Evolutionary conservation across 2,329 filamentous ascomycete species (phyloP).

Genomic region (Teratosphaeria nubilosa): DNA sequence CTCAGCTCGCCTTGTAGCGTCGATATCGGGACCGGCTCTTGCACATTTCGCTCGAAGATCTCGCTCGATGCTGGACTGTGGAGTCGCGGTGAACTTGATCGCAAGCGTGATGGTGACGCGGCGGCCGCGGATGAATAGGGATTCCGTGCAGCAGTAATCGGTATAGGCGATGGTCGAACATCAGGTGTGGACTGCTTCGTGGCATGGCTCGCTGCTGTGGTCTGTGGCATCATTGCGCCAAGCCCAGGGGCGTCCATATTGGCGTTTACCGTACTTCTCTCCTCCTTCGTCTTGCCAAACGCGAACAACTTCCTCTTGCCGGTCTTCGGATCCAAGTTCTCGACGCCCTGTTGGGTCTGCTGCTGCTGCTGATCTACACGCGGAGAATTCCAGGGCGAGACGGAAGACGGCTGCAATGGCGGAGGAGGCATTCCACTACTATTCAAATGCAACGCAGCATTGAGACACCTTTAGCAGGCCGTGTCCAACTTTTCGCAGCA

Average conservation of each 20-base stretch:
- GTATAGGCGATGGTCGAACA: constrained; percentile 7
- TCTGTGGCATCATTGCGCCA: constrained; percentile 6
- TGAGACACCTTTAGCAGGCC: not conserved
- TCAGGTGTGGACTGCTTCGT: constrained; percentile 5
- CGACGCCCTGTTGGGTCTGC: not conserved
- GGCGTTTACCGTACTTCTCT: not conserved
- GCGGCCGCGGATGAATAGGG: constrained; percentile 13
- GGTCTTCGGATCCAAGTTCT: constrained; percentile 9
- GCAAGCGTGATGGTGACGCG: constrained; percentile 37
- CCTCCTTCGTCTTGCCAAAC: constrained; percentile 11
- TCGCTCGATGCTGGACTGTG: constrained; percentile 64
- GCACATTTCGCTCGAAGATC: constrained; percentile 93
- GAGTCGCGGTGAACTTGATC: constrained; percentile 61
- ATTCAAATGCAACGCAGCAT: not conserved
- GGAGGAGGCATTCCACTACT: not conserved
- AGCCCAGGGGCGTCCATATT: constrained; percentile 1
- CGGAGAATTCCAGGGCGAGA: constrained; percentile 8
- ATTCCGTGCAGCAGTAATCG: constrained; percentile 17
- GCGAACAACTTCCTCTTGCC: constrained; percentile 14
- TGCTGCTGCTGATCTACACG: constrained; percentile 4
- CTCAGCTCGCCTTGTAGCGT: constrained; percentile 57
- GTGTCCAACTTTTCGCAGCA: not conserved
- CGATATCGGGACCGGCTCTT: constrained; percentile 50
- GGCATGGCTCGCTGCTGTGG: constrained; percentile 3
- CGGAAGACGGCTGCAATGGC: not conserved